Evolutionary conservation across 345 rosid species (phyloP).

Genomic region (Gossypium sturtianum): DNA sequence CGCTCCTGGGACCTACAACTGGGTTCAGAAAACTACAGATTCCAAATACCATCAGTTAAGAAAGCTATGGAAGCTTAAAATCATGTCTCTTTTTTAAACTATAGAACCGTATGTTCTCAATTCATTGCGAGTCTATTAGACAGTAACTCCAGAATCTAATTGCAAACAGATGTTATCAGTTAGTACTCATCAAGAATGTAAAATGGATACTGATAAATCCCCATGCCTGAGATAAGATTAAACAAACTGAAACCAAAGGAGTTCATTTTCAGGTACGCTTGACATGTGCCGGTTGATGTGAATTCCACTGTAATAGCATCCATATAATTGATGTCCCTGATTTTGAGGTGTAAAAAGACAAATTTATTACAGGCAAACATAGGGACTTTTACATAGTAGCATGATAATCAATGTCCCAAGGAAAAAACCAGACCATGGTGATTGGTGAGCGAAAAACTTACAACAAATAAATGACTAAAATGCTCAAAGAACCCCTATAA

Average conservation of each 20-base stretch:
- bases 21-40: not conserved
- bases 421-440: not conserved
- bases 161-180: not conserved
- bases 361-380: constrained; percentile 4
- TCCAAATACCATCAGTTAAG: not conserved
- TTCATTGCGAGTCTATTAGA: not conserved
- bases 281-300: constrained; percentile 31
- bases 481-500: not conserved
- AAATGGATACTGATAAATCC: not conserved
- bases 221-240: not conserved
- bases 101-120: not conserved
- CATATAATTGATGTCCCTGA: constrained; percentile 80
- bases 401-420: not conserved
- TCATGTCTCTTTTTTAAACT: not conserved
- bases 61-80: not conserved
- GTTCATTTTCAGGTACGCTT: constrained; percentile 23
- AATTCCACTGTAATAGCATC: constrained; percentile 86
- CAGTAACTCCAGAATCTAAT: not conserved
- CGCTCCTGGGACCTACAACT: not conserved
- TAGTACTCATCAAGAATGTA: not conserved
- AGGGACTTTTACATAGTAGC: not conserved
- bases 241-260: not conserved
- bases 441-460: not conserved
- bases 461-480: not conserved
- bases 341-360: not conserved